These are phyloP conservation scores for Yamadazyma sp. DNA, from an alignment of 1,139 yeast species.

Conservation along the genomic window DNA sequence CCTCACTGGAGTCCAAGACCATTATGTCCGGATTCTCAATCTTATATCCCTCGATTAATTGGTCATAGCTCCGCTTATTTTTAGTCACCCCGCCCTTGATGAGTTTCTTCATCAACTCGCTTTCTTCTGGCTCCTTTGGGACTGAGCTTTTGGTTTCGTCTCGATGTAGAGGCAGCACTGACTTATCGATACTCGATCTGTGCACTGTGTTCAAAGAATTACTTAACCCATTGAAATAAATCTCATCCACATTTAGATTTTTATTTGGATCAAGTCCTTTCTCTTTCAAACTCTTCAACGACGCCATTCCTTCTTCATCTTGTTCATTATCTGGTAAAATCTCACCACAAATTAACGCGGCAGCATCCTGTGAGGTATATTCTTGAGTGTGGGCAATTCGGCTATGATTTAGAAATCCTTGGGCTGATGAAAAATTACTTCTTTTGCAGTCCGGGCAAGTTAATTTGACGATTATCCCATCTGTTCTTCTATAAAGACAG, in stretches of 20 bases:
- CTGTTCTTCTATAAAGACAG: conserved; percentile 69
- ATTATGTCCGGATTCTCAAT: conserved; percentile 7
- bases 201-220: conserved; percentile 19
- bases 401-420: conserved; percentile 77
- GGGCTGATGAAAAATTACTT: conserved; percentile 73
- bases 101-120: conserved; percentile 30
- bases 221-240: conserved; percentile 37
- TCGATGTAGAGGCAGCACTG: conserved; percentile 13
- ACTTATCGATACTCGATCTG: conserved; percentile 10
- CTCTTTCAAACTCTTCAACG: conserved; percentile 41
- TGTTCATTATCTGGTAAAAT: conserved; percentile 58
- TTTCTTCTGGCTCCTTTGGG: conserved; percentile 13
- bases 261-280: conserved; percentile 42
- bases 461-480: conserved; percentile 67
- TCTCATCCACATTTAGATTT: conserved; percentile 40
- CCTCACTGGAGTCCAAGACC: conserved; percentile 22
- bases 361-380: conserved; percentile 71
- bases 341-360: conserved; percentile 70
- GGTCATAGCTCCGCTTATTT: conserved; percentile 24
- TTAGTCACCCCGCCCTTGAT: conserved; percentile 25
- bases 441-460: conserved; percentile 70
- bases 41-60: conserved; percentile 24
- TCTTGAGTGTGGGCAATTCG: conserved; percentile 74
- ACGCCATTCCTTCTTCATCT: conserved; percentile 54
- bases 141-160: conserved; percentile 1